Evolutionary conservation across 345 rosid genomes (phyloP).

Genomic region (Boechera retrofracta): DNA sequence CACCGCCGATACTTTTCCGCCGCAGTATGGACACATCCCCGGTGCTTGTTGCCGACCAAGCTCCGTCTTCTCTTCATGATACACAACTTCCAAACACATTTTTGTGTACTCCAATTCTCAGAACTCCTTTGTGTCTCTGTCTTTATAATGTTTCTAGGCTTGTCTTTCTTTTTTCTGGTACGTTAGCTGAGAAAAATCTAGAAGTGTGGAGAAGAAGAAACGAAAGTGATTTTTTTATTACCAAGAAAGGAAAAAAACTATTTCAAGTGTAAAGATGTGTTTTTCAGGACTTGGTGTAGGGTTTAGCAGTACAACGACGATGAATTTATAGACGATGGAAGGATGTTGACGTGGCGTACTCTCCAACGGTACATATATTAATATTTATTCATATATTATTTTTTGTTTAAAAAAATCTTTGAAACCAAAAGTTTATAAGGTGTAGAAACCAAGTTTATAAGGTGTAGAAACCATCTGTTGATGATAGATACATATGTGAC

Average conservation of each 20-base stretch:
- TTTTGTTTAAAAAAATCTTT: not conserved
- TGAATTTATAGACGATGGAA: conserved; percentile 36
- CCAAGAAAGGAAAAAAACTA: not conserved
- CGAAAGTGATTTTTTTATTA: not conserved
- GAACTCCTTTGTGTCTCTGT: conserved; percentile 1
- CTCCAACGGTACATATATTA: not conserved
- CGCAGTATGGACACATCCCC: conserved; percentile 81
- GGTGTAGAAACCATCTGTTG: conserved; percentile 23
- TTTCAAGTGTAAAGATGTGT: conserved; percentile 15
- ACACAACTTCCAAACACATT: conserved; percentile 67
- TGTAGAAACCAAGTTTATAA: not conserved
- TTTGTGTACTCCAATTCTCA: not conserved
- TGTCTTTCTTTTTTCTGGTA: conserved; percentile 4
- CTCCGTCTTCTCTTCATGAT: conserved; percentile 65
- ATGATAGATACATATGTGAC: conserved; percentile 12
- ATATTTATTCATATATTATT: not conserved
- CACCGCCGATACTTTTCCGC: conserved; percentile 72
- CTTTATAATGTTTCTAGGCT: conserved; percentile 10
- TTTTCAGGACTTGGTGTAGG: conserved; percentile 21
- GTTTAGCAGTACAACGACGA: conserved; percentile 33
- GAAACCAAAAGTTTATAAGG: not conserved
- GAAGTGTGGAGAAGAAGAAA: conserved; percentile 35
- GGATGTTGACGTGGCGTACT: conserved; percentile 34
- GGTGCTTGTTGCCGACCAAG: conserved; percentile 74
- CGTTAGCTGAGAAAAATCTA: conserved; percentile 31